Percentiles rank a stretch among this genome's conserved stretches.
Evolutionary conservation across 2,329 filamentous ascomycete genomes (phyloP).

Genomic region (Orbilia ellipsospora): DNA sequence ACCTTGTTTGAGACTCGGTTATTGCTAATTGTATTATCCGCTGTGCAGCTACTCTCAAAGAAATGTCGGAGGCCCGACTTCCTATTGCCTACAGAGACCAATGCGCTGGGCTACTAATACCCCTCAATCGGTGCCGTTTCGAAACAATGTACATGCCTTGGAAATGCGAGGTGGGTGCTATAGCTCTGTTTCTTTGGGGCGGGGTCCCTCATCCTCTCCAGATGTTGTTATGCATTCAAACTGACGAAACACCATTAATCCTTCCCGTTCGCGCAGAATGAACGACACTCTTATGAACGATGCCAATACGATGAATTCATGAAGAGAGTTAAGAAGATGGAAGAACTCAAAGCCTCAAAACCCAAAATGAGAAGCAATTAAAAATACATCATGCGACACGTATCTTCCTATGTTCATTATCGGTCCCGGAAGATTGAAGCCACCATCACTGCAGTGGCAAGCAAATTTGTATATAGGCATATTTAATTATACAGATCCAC

Average conservation of each 20-base stretch:
- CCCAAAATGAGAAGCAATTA: constrained; percentile 75
- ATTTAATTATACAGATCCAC: too few species aligned
- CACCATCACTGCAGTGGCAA: too few species aligned
- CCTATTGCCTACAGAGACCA: constrained; percentile 90
- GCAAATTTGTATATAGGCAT: too few species aligned
- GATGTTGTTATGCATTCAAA: neutral
- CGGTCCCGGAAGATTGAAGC: too few species aligned
- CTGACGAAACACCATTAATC: constrained; percentile 44
- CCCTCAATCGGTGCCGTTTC: constrained; percentile 91
- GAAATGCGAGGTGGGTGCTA: constrained; percentile 86
- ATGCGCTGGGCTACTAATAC: constrained; percentile 93
- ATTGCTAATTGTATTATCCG: neutral
- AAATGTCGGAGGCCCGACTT: constrained; percentile 52
- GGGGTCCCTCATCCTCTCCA: neutral
- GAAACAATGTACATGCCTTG: constrained; percentile 94
- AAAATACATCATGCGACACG: neutral
- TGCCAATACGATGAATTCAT: constrained; percentile 99
- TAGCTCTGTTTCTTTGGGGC: neutral
- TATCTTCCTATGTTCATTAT: too few species aligned
- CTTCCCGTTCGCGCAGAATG: constrained; percentile 71
- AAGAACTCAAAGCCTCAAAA: constrained; percentile 90
- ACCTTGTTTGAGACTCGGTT: constrained; percentile 10
- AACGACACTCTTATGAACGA: constrained; percentile 98
- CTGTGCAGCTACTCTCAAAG: constrained; percentile 25
- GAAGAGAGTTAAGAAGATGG: constrained; percentile 98